Base-by-base conservation (phyloP, 148 eudicot genomes). In the Spergularia bocconei region DNA sequence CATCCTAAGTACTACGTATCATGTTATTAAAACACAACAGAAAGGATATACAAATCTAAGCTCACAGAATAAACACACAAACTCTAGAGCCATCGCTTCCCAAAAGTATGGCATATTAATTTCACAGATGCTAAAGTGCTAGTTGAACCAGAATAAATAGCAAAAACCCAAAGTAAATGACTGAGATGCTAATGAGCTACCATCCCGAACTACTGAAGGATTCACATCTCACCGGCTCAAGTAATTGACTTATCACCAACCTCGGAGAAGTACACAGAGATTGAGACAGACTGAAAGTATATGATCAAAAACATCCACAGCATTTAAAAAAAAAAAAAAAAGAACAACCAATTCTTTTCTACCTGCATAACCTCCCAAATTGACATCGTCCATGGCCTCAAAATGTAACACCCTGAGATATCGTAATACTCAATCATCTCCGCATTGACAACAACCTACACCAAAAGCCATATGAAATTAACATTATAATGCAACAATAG, bases 341-440 rank as follows among this genome's bases (percentile, higher is more conserved):
- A 57, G 23, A n/a, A 19, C 61, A 57, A 5, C 1, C 61, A 57
- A 57, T 57, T 0, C 1, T 61, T 5, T 23, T 61, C 11, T 61
- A 93, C 98, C 76, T 91, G 91, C 98, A 93, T 88, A 76, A 72
- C 69, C 86, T 91, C 97, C 98, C 98, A 91, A 65, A 93, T 91
- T 2, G 93, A 70, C 98, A 91, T 90, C 48, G 98, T 86, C 97
- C 95, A 93, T 17, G 98, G 98, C 79, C 97, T 86, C 25, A 93
- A 79, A 67, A 91, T 90, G 78, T 93, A 93, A 73, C 98, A 93
- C 19, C 97, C 97, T 13, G 97, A 91, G 25, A 93, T 93, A 64
- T 93, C 98, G 71, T 91, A 93, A 63, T 93, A 93, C 83, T 91
- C 93, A 8, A 93, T 91, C 91, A 93, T 86, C 77, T 93, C 98